Percentiles rank a stretch among this genome's conserved stretches.
These are phyloP conservation scores for Zanthoxylum bungeanum DNA, from an alignment of 345 rosid genomes.

Conservation along the genomic window DNA sequence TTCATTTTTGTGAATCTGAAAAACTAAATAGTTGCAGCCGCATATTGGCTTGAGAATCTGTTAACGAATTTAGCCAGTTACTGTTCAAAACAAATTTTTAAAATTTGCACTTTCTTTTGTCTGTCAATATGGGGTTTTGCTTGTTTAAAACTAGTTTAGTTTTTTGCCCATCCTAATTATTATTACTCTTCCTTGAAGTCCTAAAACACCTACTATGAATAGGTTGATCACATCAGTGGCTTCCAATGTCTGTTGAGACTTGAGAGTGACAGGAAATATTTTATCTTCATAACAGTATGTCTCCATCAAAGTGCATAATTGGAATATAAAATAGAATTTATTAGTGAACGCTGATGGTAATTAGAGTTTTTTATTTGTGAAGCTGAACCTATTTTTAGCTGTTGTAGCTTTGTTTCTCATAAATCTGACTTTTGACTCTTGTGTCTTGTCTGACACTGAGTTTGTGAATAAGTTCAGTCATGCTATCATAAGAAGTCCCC, in stretches of 20 bases:
- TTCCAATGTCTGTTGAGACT: neutral
- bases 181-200: neutral
- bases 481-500: slow-evolving; percentile 5
- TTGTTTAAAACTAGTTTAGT: neutral
- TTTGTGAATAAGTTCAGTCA: neutral
- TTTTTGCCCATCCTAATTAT: neutral
- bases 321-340: neutral
- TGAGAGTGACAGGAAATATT: neutral
- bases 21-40: neutral
- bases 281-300: neutral
- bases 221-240: neutral
- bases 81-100: neutral
- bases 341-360: neutral
- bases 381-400: neutral
- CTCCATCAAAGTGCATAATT: no score
- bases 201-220: neutral
- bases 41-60: neutral
- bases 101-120: neutral
- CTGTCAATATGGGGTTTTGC: neutral
- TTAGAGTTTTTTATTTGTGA: neutral
- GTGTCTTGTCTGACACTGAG: neutral
- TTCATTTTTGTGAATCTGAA: neutral
- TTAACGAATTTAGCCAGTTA: neutral
- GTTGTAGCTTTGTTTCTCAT: neutral
- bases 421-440: neutral